Evolutionary conservation across 441 rosid species (phyloP).

Genomic region (Brassica balearica): DNA sequence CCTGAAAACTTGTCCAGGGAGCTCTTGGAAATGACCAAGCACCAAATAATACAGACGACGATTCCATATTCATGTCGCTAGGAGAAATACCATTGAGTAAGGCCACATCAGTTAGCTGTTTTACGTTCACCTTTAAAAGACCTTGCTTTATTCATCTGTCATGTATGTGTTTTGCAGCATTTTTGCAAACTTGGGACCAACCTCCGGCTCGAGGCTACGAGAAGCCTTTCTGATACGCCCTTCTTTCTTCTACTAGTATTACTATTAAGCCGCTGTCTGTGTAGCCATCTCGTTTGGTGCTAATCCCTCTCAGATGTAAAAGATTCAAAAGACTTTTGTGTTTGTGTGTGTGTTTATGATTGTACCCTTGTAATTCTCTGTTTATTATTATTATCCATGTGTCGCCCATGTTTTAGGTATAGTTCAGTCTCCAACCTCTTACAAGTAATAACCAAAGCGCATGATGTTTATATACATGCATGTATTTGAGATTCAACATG

Average conservation of each 20-base stretch:
- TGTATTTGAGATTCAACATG: not conserved
- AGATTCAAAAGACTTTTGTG: constrained; percentile 2
- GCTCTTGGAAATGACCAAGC: constrained; percentile 60
- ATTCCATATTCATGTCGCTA: constrained; percentile 18
- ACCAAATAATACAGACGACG: constrained; percentile 42
- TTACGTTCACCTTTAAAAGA: constrained; percentile 2
- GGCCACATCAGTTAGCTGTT: constrained; percentile 33
- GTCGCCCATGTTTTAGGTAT: constrained; percentile 3
- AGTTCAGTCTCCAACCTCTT: not conserved
- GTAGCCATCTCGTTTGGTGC: constrained; percentile 25
- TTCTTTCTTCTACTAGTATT: not conserved
- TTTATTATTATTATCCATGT: not conserved
- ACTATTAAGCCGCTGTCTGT: not conserved
- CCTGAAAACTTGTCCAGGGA: constrained; percentile 57
- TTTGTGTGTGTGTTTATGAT: constrained; percentile 12
- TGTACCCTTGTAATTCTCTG: constrained; percentile 26
- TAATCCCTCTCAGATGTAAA: constrained; percentile 27
- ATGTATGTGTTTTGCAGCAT: constrained; percentile 53
- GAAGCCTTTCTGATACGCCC: constrained; percentile 73
- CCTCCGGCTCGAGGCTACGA: constrained; percentile 71
- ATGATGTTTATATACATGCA: not conserved
- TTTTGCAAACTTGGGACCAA: constrained; percentile 87
- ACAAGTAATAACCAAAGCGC: not conserved
- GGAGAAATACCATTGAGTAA: constrained; percentile 97
- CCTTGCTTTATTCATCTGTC: constrained; percentile 17